Percentiles rank a stretch among this genome's conserved stretches.
These are phyloP conservation scores for Xylariaceae sp. DNA, from an alignment of 2,329 filamentous ascomycete species.

Conservation along the genomic window DNA sequence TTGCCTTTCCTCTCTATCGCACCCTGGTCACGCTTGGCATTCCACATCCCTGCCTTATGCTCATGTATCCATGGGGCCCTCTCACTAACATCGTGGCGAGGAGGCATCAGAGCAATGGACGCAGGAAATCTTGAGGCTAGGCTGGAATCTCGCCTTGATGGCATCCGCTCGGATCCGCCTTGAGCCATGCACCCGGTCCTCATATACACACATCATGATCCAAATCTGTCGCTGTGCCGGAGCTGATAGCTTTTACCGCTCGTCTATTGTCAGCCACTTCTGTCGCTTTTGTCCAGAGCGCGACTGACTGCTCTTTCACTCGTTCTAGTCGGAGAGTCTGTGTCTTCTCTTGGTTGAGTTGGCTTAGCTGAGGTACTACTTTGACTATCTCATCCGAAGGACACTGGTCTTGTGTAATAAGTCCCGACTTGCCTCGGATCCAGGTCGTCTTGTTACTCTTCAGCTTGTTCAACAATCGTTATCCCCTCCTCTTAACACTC, in stretches of 20 bases:
- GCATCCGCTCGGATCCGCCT: conserved; percentile 3
- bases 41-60: conserved; percentile 9
- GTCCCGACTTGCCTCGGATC: too few species aligned
- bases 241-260: conserved; percentile 15
- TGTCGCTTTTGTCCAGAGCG: neutral
- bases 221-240: conserved; percentile 1
- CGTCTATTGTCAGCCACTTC: conserved; percentile 12
- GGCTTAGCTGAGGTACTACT: conserved; percentile 15
- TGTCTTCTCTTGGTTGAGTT: conserved; percentile 6
- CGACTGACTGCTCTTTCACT: conserved; percentile 1
- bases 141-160: conserved; percentile 2
- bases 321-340: conserved; percentile 2
- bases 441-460: too few species aligned
- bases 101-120: neutral
- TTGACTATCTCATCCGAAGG: too few species aligned
- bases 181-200: conserved; percentile 7
- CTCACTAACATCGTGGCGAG: too few species aligned
- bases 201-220: neutral
- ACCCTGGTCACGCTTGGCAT: neutral
- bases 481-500: too few species aligned
- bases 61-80: neutral
- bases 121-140: neutral
- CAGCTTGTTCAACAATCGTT: too few species aligned
- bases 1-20: neutral
- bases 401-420: too few species aligned